These are phyloP conservation scores for Colletotrichum salicis DNA, from an alignment of 2,329 filamentous ascomycete species.

Conservation along the genomic window DNA sequence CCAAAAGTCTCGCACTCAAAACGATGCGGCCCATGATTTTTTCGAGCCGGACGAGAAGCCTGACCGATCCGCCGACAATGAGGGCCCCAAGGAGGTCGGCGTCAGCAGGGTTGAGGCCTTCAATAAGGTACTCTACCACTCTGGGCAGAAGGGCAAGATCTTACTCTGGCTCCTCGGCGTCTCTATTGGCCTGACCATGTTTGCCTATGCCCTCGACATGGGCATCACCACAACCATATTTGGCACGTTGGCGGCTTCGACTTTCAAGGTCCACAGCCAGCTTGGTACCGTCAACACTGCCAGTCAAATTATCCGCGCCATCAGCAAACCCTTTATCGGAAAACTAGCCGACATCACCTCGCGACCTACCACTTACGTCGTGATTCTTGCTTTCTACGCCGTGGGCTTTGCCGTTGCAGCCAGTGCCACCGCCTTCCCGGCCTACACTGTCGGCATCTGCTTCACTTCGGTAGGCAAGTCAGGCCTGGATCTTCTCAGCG, in stretches of 20 bases:
- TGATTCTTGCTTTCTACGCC: constrained; percentile 51
- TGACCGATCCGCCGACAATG: no score
- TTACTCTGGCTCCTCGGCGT: constrained; percentile 39
- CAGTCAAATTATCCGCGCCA: constrained; percentile 49
- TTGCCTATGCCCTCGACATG: constrained; percentile 51
- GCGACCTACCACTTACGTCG: constrained; percentile 50
- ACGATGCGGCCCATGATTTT: no score
- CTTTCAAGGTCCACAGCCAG: constrained; percentile 39
- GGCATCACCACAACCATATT: constrained; percentile 45
- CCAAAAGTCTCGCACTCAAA: no score
- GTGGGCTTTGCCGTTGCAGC: constrained; percentile 48
- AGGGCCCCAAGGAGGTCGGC: no score
- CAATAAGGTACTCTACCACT: no score
- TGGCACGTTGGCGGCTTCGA: background rate
- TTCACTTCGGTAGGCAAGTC: constrained; percentile 51
- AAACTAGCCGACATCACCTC: constrained; percentile 52
- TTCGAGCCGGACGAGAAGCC: no score
- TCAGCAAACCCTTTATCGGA: constrained; percentile 52
- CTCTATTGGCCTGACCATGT: constrained; percentile 51
- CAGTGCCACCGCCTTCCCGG: constrained; percentile 43
- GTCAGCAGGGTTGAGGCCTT: no score
- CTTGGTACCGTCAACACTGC: constrained; percentile 47
- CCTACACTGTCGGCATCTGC: constrained; percentile 49
- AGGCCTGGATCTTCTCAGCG: constrained; percentile 49
- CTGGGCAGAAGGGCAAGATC: no score